These are phyloP conservation scores for Chamaecyparis obtusa DNA, from an alignment of 75 land plant species.

Conservation along the genomic window DNA sequence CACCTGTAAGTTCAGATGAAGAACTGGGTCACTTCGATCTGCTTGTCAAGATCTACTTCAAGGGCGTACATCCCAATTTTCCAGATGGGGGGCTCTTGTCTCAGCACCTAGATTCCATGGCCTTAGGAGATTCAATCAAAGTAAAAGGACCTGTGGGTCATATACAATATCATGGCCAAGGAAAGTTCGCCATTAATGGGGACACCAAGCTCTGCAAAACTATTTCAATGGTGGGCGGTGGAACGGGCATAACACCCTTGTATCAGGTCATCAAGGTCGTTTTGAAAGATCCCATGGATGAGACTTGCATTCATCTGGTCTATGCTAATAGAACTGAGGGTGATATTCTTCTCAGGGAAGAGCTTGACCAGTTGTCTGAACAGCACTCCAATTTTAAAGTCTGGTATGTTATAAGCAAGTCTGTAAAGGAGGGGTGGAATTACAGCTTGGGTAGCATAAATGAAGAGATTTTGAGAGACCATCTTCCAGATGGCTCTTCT, in stretches of 20 bases:
- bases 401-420: constrained; percentile 75
- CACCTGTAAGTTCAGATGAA: constrained; percentile 67
- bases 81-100: constrained; percentile 88
- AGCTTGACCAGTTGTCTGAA: constrained; percentile 68
- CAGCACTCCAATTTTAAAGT: constrained; percentile 54
- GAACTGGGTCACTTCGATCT: constrained; percentile 75
- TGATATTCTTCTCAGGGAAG: constrained; percentile 70
- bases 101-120: constrained; percentile 65
- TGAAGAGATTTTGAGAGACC: constrained; percentile 61
- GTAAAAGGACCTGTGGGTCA: constrained; percentile 90
- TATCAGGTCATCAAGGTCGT: constrained; percentile 82
- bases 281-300: constrained; percentile 67
- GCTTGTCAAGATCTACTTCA: constrained; percentile 77
- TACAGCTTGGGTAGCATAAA: constrained; percentile 61
- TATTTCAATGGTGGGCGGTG: constrained; percentile 88
- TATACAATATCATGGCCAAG: constrained; percentile 72
- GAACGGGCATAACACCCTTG: constrained; percentile 93
- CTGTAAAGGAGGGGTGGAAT: constrained; percentile 50
- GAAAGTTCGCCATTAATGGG: constrained; percentile 59
- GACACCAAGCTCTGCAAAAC: constrained; percentile 43
- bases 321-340: constrained; percentile 81
- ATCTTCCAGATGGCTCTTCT: constrained; percentile 46
- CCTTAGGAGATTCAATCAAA: constrained; percentile 45
- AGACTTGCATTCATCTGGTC: constrained; percentile 66
- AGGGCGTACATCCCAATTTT: constrained; percentile 59